Conservation (phyloP, 257 asterid genomes). For the Nicotiana tabacum region DNA sequence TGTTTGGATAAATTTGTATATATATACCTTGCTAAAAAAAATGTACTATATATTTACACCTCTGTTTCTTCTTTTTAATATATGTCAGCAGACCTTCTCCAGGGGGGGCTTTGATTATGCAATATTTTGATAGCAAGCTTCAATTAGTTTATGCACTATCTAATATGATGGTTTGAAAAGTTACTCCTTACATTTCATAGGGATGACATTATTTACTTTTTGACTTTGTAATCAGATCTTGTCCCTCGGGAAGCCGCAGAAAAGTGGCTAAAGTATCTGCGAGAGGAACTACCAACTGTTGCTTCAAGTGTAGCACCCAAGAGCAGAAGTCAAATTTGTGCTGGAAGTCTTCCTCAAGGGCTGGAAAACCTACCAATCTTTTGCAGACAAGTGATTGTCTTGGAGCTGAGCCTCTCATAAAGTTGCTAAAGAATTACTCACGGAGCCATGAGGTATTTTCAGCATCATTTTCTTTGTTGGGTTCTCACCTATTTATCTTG, state of each 20-base stretch:
- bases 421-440: conserved; percentile 72
- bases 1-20: not conserved
- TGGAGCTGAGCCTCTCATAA: conserved; percentile 83
- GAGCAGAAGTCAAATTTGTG: conserved; percentile 90
- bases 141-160: not conserved
- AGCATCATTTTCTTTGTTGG: not conserved
- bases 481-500: conserved; percentile 6
- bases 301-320: conserved; percentile 94
- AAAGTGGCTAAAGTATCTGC: conserved; percentile 91
- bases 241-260: conserved; percentile 91
- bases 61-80: not conserved
- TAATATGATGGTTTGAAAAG: not conserved
- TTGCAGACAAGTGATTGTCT: conserved; percentile 92
- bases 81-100: not conserved
- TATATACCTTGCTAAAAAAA: not conserved
- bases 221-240: conserved; percentile 51
- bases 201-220: not conserved
- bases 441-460: conserved; percentile 62
- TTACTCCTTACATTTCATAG: not conserved
- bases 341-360: conserved; percentile 76
- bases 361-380: conserved; percentile 33
- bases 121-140: not conserved
- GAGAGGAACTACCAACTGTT: conserved; percentile 90
- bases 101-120: no score
- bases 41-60: not conserved